Conservation (phyloP, 2,329 filamentous ascomycete species). For the Metarhizium album region DNA sequence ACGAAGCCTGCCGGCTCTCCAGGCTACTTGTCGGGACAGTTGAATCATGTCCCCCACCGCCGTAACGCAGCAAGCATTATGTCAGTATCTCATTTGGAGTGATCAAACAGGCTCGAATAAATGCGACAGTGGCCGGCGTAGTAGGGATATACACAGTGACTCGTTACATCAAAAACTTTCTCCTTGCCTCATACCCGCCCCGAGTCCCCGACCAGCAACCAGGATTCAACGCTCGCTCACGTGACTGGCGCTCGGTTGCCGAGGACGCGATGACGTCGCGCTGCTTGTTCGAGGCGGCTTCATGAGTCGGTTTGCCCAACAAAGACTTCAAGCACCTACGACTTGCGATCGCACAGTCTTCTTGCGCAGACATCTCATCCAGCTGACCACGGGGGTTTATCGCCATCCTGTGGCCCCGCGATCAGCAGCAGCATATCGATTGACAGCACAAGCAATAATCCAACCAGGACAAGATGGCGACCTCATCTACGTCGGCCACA, state of each 20-base stretch:
- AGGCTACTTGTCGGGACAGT: constrained; percentile 16
- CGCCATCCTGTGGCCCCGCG: neutral
- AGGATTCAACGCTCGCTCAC: too few species aligned
- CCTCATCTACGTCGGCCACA: constrained; percentile 55
- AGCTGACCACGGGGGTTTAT: neutral
- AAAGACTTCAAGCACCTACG: neutral
- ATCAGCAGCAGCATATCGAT: neutral
- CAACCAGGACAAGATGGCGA: constrained; percentile 46
- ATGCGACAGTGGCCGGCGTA: neutral
- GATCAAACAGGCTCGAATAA: neutral
- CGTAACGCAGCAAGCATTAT: neutral
- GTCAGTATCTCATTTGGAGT: constrained; percentile 1
- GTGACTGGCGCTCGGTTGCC: neutral
- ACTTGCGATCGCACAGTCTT: neutral
- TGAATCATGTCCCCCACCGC: constrained; percentile 18
- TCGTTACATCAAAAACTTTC: neutral
- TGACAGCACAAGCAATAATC: neutral
- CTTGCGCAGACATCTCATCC: neutral
- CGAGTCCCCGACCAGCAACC: too few species aligned
- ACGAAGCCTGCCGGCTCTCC: constrained; percentile 12
- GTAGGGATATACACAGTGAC: neutral
- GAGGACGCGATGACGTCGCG: constrained; percentile 3
- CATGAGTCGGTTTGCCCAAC: neutral
- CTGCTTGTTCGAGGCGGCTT: neutral
- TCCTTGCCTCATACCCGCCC: neutral